Base-by-base conservation (phyloP, 2,329 filamentous ascomycete genomes). In the Talaromyces atroroseus region DNA sequence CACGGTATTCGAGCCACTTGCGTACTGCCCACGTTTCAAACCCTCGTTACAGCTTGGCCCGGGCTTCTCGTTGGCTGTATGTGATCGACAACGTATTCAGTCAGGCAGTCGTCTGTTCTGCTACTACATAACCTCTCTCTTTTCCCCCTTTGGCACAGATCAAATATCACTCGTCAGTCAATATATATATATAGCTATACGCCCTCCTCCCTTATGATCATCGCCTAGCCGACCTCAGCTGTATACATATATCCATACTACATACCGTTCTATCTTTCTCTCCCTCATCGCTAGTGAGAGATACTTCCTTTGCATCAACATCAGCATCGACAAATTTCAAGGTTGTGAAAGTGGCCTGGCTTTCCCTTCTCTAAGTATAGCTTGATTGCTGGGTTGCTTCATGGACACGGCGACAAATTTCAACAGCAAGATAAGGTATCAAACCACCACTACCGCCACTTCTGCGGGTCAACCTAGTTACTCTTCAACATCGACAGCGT, bases 11-110 rank as follows among this genome's bases (percentile, higher is more conserved):
- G 32, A 57, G 42, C 45, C 34, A 53, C 49, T 47, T 53, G 55
- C 49, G 54, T 56, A 48, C 51, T 49, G 46, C 50, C 56, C 56
- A 58, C 56, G 56, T 58, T 58, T 58, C 56, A 54, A 58, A 49
- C 51, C 51, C 47, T 49, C 36, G 42, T 42, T 29, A 45, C 38
- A 36, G 54, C 45, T 42, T 49, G 48, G 54, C 34, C 32, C 44
- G 32, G 34, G 34, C 32, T 52, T 40, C 48, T 54, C 45, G 44
- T 47, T 56, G 49, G 47, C 32, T 48, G 52, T 49, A 18, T 40
- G 52, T 34, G 55, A 57, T 57, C 55, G 55, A 53, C 55, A 49
- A 34, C 50, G 29, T 49, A 49, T 44, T 46, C 47, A 26, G 52
- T 55, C 52, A 55, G n/a, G n/a, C n/a, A 5, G 26, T 29, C 26